phyloP scores from a whole-genome alignment of 2,329 filamentous ascomycete genomes.

The Fusarium subtropicale region DNA sequence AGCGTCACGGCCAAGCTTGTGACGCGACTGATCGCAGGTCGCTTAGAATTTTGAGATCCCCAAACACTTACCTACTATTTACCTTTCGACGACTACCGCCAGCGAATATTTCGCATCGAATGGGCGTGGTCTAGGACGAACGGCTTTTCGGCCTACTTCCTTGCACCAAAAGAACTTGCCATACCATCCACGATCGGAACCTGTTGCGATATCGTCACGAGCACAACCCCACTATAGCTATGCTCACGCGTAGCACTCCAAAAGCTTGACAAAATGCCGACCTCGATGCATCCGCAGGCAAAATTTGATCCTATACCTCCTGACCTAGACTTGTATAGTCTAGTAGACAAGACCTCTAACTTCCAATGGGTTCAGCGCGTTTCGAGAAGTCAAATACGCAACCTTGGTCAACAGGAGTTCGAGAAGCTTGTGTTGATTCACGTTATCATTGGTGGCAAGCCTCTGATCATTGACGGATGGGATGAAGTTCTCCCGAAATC shows the following conservation, averaged over 20 bases:
- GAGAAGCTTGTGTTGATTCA: conserved; percentile 87
- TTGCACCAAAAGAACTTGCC: not conserved
- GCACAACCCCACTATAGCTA: conserved; percentile 16
- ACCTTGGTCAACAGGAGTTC: conserved; percentile 81
- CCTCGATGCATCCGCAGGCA: conserved; percentile 79
- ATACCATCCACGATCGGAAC: not conserved
- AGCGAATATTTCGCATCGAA: not conserved
- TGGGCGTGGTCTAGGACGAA: conserved; percentile 3
- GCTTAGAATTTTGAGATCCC: conserved; percentile 7
- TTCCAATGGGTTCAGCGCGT: conserved; percentile 90
- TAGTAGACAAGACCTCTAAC: conserved; percentile 84
- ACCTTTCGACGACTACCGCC: not conserved
- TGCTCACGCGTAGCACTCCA: conserved; percentile 7
- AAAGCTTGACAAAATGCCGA: conserved; percentile 70
- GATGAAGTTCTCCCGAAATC: conserved; percentile 77
- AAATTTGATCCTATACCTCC: conserved; percentile 93
- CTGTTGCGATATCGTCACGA: not conserved
- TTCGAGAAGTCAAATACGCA: conserved; percentile 79
- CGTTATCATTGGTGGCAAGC: conserved; percentile 86
- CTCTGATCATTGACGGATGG: conserved; percentile 92
- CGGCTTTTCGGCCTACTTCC: conserved; percentile 17
- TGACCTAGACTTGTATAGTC: conserved; percentile 78
- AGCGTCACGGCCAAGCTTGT: conserved; percentile 14
- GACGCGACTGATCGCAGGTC: conserved; percentile 17
- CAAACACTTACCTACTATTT: not conserved